A percentile compares a stretch with the other conserved stretches of the same genome.
Evolutionary conservation across 768 basidiomycete species (phyloP).

Genomic region (Lactifluus hygrophoroides): DNA sequence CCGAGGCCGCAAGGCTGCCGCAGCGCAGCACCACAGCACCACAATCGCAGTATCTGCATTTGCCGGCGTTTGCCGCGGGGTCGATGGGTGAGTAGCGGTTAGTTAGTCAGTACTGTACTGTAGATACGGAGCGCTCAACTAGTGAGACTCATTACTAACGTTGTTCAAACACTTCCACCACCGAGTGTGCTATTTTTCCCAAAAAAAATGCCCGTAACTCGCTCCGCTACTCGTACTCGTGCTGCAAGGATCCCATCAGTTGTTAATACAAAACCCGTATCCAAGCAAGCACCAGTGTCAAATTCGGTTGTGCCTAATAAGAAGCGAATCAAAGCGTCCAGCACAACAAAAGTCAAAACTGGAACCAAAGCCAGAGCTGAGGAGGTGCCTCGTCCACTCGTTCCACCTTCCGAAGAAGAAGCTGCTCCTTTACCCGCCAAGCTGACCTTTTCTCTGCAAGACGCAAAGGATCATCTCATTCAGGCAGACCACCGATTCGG

Average conservation of each 20-base stretch:
- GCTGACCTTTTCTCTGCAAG: conserved; percentile 68
- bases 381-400: not conserved
- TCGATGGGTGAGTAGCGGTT: too few species aligned
- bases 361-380: not conserved
- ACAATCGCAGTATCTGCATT: too few species aligned
- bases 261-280: not conserved
- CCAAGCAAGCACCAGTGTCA: conserved; percentile 5
- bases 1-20: too few species aligned
- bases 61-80: conserved; percentile 8
- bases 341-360: not conserved
- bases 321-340: not conserved
- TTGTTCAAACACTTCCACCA: not conserved
- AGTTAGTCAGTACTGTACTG: too few species aligned
- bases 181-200: not conserved
- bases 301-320: conserved; percentile 2
- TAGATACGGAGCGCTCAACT: too few species aligned
- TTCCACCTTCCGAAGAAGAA: conserved; percentile 1
- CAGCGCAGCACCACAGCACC: too few species aligned
- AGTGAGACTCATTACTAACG: not conserved
- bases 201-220: conserved; percentile 25
- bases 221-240: conserved; percentile 20
- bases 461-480: conserved; percentile 66
- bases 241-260: not conserved
- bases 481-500: conserved; percentile 60
- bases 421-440: conserved; percentile 50